Conservation (phyloP, 192 early-diverging fungal genomes). For the Oehlia diaphana region DNA sequence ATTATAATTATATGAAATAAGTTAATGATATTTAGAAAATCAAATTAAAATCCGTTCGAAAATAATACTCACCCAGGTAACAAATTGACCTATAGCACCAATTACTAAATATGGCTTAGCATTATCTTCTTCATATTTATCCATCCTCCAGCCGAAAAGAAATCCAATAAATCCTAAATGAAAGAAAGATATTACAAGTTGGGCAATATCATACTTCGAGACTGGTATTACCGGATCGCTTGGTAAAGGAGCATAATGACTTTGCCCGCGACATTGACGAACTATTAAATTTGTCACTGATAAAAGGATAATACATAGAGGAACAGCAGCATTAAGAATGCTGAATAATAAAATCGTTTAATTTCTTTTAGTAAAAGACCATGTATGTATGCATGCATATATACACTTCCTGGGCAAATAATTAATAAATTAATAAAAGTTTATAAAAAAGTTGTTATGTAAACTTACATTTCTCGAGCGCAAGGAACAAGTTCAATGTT, state of each 20-base stretch:
- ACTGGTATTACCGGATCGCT: slow-evolving; percentile 3
- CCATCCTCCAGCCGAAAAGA: slow-evolving; percentile 26
- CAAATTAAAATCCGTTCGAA: slow-evolving; percentile 1
- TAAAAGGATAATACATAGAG: neutral
- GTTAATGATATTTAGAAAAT: neutral
- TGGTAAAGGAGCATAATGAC: neutral
- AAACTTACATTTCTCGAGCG: slow-evolving; percentile 29
- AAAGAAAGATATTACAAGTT: slow-evolving; percentile 29
- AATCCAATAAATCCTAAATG: slow-evolving; percentile 28
- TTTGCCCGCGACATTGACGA: neutral
- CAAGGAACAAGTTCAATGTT: slow-evolving; percentile 27
- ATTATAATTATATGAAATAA: neutral
- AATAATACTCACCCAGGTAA: slow-evolving; percentile 27
- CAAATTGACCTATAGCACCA: slow-evolving; percentile 29
- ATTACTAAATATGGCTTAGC: slow-evolving; percentile 29
- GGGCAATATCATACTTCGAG: slow-evolving; percentile 26
- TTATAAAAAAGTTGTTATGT: neutral
- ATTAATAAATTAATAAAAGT: neutral
- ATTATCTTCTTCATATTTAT: slow-evolving; percentile 20
- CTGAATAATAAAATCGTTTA: neutral
- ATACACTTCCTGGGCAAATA: neutral
- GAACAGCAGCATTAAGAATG: slow-evolving; percentile 19
- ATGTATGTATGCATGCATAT: neutral
- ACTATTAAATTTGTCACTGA: slow-evolving; percentile 15
- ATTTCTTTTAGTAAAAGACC: neutral